Conservation (phyloP, 2,329 filamentous ascomycete species). For the Lasiodiplodia hormozganensis region DNA sequence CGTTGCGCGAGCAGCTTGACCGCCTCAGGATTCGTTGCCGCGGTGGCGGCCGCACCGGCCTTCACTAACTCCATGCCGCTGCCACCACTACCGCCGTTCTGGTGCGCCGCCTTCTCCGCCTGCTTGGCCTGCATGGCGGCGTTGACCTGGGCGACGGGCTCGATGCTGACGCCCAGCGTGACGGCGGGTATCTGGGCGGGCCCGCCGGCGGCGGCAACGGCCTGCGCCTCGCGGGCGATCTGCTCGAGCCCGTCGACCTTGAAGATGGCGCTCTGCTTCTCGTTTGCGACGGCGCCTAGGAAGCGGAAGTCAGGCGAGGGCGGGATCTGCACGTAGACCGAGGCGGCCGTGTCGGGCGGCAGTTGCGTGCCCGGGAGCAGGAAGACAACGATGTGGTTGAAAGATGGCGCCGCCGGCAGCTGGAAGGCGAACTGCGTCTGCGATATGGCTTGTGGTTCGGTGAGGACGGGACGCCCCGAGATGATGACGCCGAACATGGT, state of each 20-base stretch:
- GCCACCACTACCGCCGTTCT: slow-evolving; percentile 30
- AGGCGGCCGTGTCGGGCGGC: slow-evolving; percentile 78
- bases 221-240: not conserved
- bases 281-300: slow-evolving; percentile 85
- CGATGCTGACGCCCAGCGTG: slow-evolving; percentile 82
- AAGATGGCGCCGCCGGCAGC: slow-evolving; percentile 67
- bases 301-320: slow-evolving; percentile 72
- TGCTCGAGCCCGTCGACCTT: slow-evolving; percentile 60
- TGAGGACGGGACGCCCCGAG: slow-evolving; percentile 66
- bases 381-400: slow-evolving; percentile 85
- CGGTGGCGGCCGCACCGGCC: slow-evolving; percentile 38
- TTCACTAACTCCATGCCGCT: slow-evolving; percentile 44
- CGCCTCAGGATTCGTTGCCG: slow-evolving; percentile 53
- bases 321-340: slow-evolving; percentile 85
- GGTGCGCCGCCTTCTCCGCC: slow-evolving; percentile 42
- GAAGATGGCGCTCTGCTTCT: slow-evolving; percentile 93
- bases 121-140: slow-evolving; percentile 70
- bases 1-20: slow-evolving; percentile 85
- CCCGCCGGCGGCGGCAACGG: slow-evolving; percentile 34
- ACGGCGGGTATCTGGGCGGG: slow-evolving; percentile 56
- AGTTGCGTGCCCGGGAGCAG: slow-evolving; percentile 79
- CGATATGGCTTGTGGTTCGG: slow-evolving; percentile 61
- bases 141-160: slow-evolving; percentile 75
- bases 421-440: slow-evolving; percentile 70
- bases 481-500: slow-evolving; percentile 68